Percentiles rank a stretch among this genome's conserved stretches.
phyloP scores from a whole-genome alignment of 345 rosid species.

The Lepidium africanum region DNA sequence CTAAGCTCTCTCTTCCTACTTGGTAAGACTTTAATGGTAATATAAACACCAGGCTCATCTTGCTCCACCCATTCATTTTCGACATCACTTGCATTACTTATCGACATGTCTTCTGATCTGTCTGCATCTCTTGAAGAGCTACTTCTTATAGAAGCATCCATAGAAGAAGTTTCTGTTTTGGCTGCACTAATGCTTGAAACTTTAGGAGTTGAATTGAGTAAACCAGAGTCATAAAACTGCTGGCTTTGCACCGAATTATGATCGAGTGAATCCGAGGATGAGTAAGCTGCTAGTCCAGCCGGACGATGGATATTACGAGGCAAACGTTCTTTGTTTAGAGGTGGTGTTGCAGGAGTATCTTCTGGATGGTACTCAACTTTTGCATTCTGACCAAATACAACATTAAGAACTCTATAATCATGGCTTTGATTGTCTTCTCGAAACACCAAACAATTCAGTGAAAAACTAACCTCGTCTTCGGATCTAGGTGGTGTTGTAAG shows the following conservation, averaged over 20 bases:
- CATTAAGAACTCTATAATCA: neutral
- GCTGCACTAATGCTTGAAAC: constrained; percentile 84
- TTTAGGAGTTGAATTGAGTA: constrained; percentile 79
- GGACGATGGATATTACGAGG: constrained; percentile 80
- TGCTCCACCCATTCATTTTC: constrained; percentile 94
- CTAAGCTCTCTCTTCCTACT: constrained; percentile 92
- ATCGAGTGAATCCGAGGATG: constrained; percentile 80
- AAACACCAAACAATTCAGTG: neutral
- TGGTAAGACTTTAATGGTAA: constrained; percentile 71
- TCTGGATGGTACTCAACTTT: constrained; percentile 66
- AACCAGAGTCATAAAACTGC: constrained; percentile 55
- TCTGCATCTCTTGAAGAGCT: constrained; percentile 95
- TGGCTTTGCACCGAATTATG: constrained; percentile 57
- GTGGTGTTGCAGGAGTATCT: constrained; percentile 81
- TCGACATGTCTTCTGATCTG: constrained; percentile 67
- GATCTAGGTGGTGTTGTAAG: constrained; percentile 88
- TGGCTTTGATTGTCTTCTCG: neutral
- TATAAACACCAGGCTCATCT: constrained; percentile 96
- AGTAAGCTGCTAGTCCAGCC: constrained; percentile 51
- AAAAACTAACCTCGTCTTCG: constrained; percentile 77
- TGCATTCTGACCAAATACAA: constrained; percentile 24
- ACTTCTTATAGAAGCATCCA: constrained; percentile 83
- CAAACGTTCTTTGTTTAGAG: constrained; percentile 61
- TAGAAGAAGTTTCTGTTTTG: constrained; percentile 86
- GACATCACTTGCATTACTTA: constrained; percentile 81